A percentile compares a stretch with the other conserved stretches of the same genome.
phyloP scores from a whole-genome alignment of 805 yeast species.

The Vanderwaltozyma tropicalis region DNA sequence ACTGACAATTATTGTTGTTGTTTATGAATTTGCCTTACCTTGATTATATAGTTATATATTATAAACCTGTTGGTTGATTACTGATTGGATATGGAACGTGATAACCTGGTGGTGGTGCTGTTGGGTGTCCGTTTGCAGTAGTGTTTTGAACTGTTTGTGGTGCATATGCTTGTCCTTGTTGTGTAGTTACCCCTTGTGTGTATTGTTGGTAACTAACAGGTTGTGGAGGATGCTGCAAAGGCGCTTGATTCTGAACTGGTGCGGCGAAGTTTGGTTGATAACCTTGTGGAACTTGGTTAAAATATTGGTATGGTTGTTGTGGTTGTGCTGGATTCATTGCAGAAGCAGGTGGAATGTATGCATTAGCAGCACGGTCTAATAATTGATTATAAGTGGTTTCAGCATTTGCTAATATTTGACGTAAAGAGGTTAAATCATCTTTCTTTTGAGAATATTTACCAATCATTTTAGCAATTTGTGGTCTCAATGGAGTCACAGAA shows the following conservation, averaged over 20 bases:
- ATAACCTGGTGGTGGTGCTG: slow-evolving; percentile 20
- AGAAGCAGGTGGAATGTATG: slow-evolving; percentile 9
- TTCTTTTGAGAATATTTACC: slow-evolving; percentile 69
- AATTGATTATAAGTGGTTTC: slow-evolving; percentile 58
- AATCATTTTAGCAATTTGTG: slow-evolving; percentile 60
- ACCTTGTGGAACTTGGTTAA: too few relatives aligned
- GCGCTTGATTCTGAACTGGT: too few relatives aligned
- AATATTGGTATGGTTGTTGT: not conserved
- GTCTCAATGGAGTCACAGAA: slow-evolving; percentile 59
- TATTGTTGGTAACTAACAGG: too few relatives aligned
- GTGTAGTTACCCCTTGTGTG: too few relatives aligned
- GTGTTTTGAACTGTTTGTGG: too few relatives aligned
- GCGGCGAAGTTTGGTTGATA: too few relatives aligned
- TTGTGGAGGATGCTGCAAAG: too few relatives aligned
- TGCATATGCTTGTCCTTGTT: not conserved
- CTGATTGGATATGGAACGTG: slow-evolving; percentile 6
- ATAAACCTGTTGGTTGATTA: slow-evolving; percentile 13
- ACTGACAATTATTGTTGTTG: too few relatives aligned
- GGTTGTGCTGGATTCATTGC: not conserved
- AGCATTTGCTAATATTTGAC: slow-evolving; percentile 60
- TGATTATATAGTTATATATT: too few relatives aligned
- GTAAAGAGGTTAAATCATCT: slow-evolving; percentile 65
- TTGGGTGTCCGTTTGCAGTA: slow-evolving; percentile 36
- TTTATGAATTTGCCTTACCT: too few relatives aligned
- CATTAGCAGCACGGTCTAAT: slow-evolving; percentile 42